phyloP scores from a whole-genome alignment of 2,329 filamentous ascomycete species.

The Cladophialophora chaetospira region DNA sequence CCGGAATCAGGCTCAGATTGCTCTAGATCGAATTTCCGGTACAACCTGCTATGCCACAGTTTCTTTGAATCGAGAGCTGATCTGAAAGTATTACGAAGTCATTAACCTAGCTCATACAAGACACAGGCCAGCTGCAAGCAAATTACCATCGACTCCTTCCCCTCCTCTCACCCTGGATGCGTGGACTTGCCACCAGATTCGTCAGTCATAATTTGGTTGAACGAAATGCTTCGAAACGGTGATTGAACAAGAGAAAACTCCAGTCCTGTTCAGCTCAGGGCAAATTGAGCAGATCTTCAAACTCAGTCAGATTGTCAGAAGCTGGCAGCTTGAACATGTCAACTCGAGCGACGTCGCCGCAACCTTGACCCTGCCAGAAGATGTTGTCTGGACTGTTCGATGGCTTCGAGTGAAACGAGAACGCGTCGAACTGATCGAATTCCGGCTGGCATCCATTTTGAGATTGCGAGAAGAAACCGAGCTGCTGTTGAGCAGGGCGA shows the following conservation, averaged over 20 bases:
- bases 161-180: not conserved
- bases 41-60: too few species aligned
- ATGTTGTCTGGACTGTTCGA: not conserved
- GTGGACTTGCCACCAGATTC: not conserved
- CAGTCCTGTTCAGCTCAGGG: not conserved
- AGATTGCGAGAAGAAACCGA: not conserved
- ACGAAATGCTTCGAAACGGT: not conserved
- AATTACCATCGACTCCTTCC: not conserved
- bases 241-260: not conserved
- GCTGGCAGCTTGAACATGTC: not conserved
- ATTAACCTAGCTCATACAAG: not conserved
- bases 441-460: not conserved
- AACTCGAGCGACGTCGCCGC: not conserved
- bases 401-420: constrained; percentile 1
- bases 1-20: too few species aligned
- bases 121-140: not conserved
- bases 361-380: not conserved
- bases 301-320: not conserved
- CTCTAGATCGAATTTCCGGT: too few species aligned
- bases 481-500: not conserved
- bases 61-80: not conserved
- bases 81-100: not conserved
- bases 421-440: constrained; percentile 12
- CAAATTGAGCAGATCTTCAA: constrained; percentile 7
- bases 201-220: not conserved